Percentiles rank a stretch among this genome's conserved stretches.
Conservation (phyloP, 1,284 basidiomycete genomes). For the Uromyces viciae-fabae region DNA sequence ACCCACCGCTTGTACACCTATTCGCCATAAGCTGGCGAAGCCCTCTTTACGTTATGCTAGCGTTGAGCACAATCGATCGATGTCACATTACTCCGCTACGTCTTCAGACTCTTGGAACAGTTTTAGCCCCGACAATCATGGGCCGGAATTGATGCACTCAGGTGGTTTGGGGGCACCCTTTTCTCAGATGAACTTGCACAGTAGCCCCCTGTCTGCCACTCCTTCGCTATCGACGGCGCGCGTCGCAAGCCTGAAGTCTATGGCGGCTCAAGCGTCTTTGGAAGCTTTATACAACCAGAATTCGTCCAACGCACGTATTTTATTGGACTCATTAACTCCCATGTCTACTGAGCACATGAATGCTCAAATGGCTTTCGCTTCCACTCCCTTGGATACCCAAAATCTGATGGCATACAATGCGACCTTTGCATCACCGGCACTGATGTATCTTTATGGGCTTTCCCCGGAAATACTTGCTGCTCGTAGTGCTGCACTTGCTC, state of each 20-base stretch:
- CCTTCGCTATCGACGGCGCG: background rate
- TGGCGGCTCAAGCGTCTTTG: background rate
- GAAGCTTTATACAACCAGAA: background rate
- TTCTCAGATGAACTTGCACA: constrained; percentile 12
- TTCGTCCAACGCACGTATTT: background rate
- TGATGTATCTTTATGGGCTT: constrained; percentile 4
- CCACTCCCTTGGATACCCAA: constrained; percentile 8
- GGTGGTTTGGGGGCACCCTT: background rate
- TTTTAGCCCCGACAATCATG: background rate
- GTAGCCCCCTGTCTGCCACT: background rate
- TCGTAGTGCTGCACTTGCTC: background rate
- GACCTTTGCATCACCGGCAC: background rate
- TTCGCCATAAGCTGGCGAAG: background rate
- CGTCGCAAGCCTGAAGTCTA: background rate
- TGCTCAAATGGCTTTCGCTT: background rate
- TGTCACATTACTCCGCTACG: constrained; percentile 24
- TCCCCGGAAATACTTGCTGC: constrained; percentile 7
- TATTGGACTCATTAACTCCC: background rate
- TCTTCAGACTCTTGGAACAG: constrained; percentile 15
- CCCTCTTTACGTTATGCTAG: background rate
- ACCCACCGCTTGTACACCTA: background rate
- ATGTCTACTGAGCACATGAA: background rate
- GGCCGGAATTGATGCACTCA: background rate
- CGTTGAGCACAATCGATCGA: constrained; percentile 10
- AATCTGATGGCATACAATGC: constrained; percentile 14